Evolutionary conservation across 2,329 filamentous ascomycete genomes (phyloP), one percentile per base, ranked within the genome.

Genomic region (Verticillium longisporum): DNA sequence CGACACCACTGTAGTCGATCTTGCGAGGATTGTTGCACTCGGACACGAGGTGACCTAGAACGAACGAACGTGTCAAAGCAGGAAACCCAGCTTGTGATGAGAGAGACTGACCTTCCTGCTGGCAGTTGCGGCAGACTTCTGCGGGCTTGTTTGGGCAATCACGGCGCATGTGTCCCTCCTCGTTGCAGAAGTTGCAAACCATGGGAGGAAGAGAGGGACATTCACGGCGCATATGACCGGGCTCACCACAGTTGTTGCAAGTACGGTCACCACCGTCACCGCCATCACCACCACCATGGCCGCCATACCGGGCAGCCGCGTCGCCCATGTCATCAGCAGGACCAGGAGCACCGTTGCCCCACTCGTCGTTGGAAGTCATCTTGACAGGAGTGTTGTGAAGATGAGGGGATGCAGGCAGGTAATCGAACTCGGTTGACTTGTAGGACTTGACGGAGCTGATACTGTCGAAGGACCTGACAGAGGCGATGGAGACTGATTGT

Each of bases 61-160:
- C n/a, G 6, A 13, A 54, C 45, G 37, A 38, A 31, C 14, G 31
- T 57, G 55, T 61, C 26, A 61, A 66, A 61, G 26, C 65, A 60
- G 38, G 33, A 33, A 26, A 26, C 26, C 7, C 56, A 32, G 21
- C 2, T n/a, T 1, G 9, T 2, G 41, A 50, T 14, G 21, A 53
- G 57, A 53, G 32, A 26, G 15, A 66, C 74, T 65, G 70, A 85
- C 87, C 86, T 68, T 84, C 80, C 64, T 85, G 72, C 36, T 81
- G 75, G 68, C 88, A 91, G 68, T 89, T 88, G 59, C 78, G 78
- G 73, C 88, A 90, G 10, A 79, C 61, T 66, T 75, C 73, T 0
- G 86, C 77, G 6, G 81, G 80, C 65, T 83, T 84, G 1, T 80
- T 72, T 1, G 88, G 87, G 66, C 89, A 92, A 60, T 89, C 86